Base-by-base conservation (phyloP, 768 basidiomycete genomes). In the Hericium erinaceus region DNA sequence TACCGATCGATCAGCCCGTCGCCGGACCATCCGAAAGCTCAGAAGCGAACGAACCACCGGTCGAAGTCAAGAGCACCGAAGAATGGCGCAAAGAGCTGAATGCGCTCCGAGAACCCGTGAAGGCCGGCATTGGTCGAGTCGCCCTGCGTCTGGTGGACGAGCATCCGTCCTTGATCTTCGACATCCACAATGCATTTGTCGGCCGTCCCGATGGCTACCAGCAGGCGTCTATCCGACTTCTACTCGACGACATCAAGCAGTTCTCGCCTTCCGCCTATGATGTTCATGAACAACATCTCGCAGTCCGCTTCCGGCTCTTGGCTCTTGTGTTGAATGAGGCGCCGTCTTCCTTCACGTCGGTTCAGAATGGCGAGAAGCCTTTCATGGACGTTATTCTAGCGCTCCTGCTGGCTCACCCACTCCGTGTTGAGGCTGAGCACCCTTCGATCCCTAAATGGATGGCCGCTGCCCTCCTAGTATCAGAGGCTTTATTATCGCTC, bases 91-190 rank as follows among this genome's bases (percentile, higher is more conserved):
- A 77, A 53, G 82, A 85, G 57, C 72, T 98, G 55, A 79, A 87
- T 51, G 77, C 75, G 33, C 75, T 77, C 18, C 79, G 95, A 16
- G 83, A 88, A 56, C 75, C 82, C 28, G 69, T 94, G 39, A 82
- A 84, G 61, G 75, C 77, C 9, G 75, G 75, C 20, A 76, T 98
- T 60, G 80, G 87, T 49, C 74, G 77, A 16, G 83, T 83, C 48
- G 87, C 92, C 0, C 73, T 99, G 56, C 72, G 75, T 11, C 79
- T 99, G 33, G 84, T 95, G 49, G 94, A 97, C 66, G 84, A 89
- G 61, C 87, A 94, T 65, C 83, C 89, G 3, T 85, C 87, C 8
- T 80, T 98, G 56, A 83, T 97, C 44, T 97, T 95, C 66, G 93
- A 97, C 67, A 79, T 97, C 39, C 84, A 88, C 62, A 79, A 79